These are phyloP conservation scores for Candida tallmaniae DNA, from an alignment of 805 yeast species.

Conservation along the genomic window DNA sequence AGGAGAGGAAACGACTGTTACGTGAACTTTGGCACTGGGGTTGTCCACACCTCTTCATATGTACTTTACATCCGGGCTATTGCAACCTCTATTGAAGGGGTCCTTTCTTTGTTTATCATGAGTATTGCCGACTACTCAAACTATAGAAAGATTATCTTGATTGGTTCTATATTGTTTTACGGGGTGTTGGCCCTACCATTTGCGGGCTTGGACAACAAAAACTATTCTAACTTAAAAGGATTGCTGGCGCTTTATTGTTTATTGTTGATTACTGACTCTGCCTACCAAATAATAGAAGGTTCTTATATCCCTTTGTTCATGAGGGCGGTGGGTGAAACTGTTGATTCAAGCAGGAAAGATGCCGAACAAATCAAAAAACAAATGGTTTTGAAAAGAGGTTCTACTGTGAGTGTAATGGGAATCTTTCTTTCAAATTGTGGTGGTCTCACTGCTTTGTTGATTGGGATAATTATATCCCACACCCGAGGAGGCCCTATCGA, in stretches of 20 bases:
- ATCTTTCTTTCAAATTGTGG: slow-evolving; percentile 32
- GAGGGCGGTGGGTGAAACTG: slow-evolving; percentile 20
- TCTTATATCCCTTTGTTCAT: slow-evolving; percentile 38
- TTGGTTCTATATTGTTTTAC: slow-evolving; percentile 25
- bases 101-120: slow-evolving; percentile 31
- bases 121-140: slow-evolving; percentile 39
- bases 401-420: slow-evolving; percentile 35
- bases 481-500: slow-evolving; percentile 18
- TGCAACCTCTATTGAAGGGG: slow-evolving; percentile 35
- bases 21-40: slow-evolving; percentile 29
- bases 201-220: slow-evolving; percentile 21
- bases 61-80: slow-evolving; percentile 35
- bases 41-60: slow-evolving; percentile 31
- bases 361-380: slow-evolving; percentile 21
- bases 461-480: slow-evolving; percentile 35
- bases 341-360: background rate
- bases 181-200: slow-evolving; percentile 35
- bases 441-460: slow-evolving; percentile 31
- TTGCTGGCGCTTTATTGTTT: slow-evolving; percentile 29
- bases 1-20: slow-evolving; percentile 33
- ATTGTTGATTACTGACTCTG: slow-evolving; percentile 21
- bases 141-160: slow-evolving; percentile 29
- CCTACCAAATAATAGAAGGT: slow-evolving; percentile 35
- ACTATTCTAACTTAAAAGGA: slow-evolving; percentile 17
- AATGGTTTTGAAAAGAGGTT: slow-evolving; percentile 25